Evolutionary conservation across 768 basidiomycete genomes (phyloP).

Genomic region (Kwoniella shandongensis): DNA sequence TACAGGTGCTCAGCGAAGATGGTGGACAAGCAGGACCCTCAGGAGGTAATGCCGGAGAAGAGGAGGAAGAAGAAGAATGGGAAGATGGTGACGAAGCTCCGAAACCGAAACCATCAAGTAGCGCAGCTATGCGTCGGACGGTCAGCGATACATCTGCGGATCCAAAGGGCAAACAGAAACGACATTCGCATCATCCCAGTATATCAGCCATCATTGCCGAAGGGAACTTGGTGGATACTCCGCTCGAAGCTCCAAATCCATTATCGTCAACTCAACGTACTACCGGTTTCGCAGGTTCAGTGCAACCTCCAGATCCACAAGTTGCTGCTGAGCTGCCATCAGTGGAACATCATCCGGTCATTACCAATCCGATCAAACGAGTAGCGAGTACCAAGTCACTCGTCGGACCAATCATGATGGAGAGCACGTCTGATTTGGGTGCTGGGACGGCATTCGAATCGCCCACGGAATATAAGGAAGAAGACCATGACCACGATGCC

Average conservation of each 20-base stretch:
- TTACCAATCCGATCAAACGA: conserved; percentile 7
- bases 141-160: conserved; percentile 36
- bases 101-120: neutral
- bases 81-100: conserved; percentile 32
- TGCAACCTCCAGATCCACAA: conserved; percentile 32
- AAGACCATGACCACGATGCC: neutral
- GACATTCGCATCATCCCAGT: neutral
- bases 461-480: neutral
- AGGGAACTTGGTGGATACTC: conserved; percentile 9
- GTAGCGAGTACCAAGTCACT: conserved; percentile 16
- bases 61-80: conserved; percentile 43
- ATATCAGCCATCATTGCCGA: neutral
- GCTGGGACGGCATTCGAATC: conserved; percentile 1
- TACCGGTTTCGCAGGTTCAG: conserved; percentile 38
- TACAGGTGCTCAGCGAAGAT: conserved; percentile 21
- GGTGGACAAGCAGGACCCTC: conserved; percentile 16
- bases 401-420: conserved; percentile 17
- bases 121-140: conserved; percentile 31
- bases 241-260: conserved; percentile 3
- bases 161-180: conserved; percentile 2
- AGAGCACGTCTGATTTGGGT: conserved; percentile 9
- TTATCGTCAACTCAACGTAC: conserved; percentile 23
- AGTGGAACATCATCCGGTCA: conserved; percentile 22
- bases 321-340: conserved; percentile 21
- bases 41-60: conserved; percentile 30